These are phyloP conservation scores for Phytophthora meadii DNA, from an alignment of 352 stramenopile species.

Conservation along the genomic window DNA sequence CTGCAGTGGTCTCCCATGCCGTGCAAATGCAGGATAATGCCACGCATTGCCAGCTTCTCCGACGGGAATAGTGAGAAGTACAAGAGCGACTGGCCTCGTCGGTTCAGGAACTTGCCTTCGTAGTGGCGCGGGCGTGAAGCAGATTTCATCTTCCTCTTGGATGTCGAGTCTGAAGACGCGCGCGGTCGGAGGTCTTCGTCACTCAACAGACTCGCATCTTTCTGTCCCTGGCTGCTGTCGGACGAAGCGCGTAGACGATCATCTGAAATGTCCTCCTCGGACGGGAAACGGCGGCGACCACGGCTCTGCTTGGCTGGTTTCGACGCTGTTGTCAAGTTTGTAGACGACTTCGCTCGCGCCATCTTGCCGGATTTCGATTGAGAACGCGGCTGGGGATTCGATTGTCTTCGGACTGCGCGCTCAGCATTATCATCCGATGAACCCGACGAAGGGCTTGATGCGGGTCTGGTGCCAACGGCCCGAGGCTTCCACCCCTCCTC, in stretches of 20 bases:
- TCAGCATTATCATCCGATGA: constrained; percentile 17
- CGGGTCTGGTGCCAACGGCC: constrained; percentile 14
- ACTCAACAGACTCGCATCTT: constrained; percentile 7
- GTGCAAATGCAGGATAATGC: constrained; percentile 65
- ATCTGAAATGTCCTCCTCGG: constrained; percentile 10
- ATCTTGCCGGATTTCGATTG: constrained; percentile 1
- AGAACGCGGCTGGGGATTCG: constrained; percentile 9
- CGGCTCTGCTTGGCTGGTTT: constrained; percentile 15
- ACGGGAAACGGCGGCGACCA: constrained; percentile 10
- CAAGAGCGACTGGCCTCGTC: constrained; percentile 54
- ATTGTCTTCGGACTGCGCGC: constrained; percentile 5
- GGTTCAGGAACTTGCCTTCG: constrained; percentile 61
- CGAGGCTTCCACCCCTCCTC: constrained; percentile 30
- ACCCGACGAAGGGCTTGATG: constrained; percentile 12
- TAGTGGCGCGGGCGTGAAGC: constrained; percentile 28
- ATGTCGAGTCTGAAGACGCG: constrained; percentile 26
- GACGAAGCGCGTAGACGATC: constrained; percentile 25
- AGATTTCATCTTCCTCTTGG: constrained; percentile 15
- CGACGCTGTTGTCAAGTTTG: constrained; percentile 8
- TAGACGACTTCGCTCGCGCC: constrained; percentile 20
- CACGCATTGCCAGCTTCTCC: constrained; percentile 42
- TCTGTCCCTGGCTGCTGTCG: constrained; percentile 6
- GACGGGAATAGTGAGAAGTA: constrained; percentile 66
- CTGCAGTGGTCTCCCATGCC: constrained; percentile 69
- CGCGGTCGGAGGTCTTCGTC: constrained; percentile 21